Conservation (phyloP, 2,329 filamentous ascomycete species). For the Colletotrichum tropicale region DNA sequence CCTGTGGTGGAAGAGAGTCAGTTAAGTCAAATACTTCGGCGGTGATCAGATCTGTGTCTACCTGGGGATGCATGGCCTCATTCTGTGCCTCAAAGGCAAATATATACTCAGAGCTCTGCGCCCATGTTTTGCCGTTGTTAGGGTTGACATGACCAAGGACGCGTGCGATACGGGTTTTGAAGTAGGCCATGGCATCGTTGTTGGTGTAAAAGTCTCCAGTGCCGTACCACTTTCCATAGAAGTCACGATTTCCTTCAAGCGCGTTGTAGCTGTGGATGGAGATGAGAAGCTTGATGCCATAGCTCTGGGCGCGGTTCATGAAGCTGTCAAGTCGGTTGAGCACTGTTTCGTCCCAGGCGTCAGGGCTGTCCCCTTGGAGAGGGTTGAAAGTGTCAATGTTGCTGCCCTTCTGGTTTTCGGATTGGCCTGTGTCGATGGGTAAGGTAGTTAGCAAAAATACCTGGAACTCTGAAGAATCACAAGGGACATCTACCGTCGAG, state of each 20-base stretch:
- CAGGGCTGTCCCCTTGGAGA: constrained; percentile 6
- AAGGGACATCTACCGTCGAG: not conserved
- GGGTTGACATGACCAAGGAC: constrained; percentile 16
- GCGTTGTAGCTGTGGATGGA: constrained; percentile 22
- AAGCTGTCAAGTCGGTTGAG: constrained; percentile 18
- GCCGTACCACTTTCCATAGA: constrained; percentile 20
- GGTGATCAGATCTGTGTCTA: not conserved
- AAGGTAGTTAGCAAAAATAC: not conserved
- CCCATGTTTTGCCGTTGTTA: constrained; percentile 21
- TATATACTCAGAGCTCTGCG: constrained; percentile 24
- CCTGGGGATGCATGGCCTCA: constrained; percentile 24
- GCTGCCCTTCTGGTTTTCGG: not conserved
- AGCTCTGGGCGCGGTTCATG: constrained; percentile 13
- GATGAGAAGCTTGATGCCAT: constrained; percentile 21
- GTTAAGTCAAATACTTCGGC: not conserved
- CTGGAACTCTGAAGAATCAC: not conserved
- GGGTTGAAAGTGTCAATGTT: not conserved
- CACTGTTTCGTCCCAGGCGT: constrained; percentile 19
- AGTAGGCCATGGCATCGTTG: constrained; percentile 5
- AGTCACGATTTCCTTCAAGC: constrained; percentile 3
- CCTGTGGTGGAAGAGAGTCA: not conserved
- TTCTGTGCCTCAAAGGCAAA: constrained; percentile 28
- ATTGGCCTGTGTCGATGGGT: not conserved
- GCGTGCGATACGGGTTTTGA: constrained; percentile 16
- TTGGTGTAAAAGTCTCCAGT: constrained; percentile 15